A percentile compares a stretch with the other conserved stretches of the same genome.
These are phyloP conservation scores for Arthrobotrys pseudoclavata DNA, from an alignment of 2,329 filamentous ascomycete genomes.

Conservation along the genomic window DNA sequence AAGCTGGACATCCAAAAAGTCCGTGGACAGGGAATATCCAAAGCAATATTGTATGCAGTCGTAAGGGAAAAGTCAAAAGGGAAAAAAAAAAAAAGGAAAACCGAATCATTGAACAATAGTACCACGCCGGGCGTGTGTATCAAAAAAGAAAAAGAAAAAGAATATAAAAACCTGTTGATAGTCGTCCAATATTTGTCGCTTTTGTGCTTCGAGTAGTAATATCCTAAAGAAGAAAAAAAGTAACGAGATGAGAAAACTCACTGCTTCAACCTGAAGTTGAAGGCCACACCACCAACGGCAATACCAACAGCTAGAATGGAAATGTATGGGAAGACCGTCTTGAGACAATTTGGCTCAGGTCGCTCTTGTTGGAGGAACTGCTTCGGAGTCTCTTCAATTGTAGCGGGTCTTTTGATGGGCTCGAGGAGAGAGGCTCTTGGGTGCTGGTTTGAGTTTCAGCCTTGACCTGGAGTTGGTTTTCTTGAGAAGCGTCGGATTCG, in stretches of 20 bases:
- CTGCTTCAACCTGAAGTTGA: neutral
- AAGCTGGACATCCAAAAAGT: neutral
- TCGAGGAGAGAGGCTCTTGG: neutral
- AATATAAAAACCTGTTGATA: neutral
- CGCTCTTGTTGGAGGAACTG: neutral
- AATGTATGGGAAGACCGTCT: neutral
- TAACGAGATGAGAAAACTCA: neutral
- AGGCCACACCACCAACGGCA: neutral
- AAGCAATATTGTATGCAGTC: neutral
- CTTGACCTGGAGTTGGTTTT: neutral
- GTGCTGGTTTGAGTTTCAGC: neutral
- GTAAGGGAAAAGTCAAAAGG: neutral
- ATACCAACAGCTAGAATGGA: neutral
- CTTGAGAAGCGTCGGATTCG: too few species aligned
- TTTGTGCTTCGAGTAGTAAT: neutral
- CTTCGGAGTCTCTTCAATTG: neutral
- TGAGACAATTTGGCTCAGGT: neutral
- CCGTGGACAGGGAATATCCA: neutral
- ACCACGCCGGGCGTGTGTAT: neutral
- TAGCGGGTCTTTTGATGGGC: neutral
- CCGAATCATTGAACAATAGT: neutral
- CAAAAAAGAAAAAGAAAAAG: neutral
- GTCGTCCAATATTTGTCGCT: neutral
- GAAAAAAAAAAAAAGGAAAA: neutral
- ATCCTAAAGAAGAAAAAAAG: neutral